Percentiles rank a stretch among this genome's conserved stretches.
These are phyloP conservation scores for Blastocystis sp. DNA, from an alignment of 352 stramenopile genomes.

Conservation along the genomic window DNA sequence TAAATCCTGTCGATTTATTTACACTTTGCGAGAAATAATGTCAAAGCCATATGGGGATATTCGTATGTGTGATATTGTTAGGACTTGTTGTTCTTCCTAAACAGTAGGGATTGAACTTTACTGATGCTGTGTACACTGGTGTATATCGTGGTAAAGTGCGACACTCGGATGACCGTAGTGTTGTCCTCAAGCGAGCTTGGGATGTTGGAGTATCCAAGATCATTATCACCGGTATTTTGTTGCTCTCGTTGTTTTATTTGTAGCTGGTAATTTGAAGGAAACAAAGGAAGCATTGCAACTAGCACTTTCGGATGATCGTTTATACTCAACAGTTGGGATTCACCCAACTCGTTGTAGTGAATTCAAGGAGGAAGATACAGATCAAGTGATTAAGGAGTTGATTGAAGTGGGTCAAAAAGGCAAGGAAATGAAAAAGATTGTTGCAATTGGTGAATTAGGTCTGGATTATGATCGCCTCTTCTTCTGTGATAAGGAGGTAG, in stretches of 20 bases:
- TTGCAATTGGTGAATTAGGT: constrained; percentile 80
- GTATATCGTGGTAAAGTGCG: constrained; percentile 35
- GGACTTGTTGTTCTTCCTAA: neutral
- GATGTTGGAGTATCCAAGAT: constrained; percentile 60
- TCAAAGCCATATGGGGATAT: neutral
- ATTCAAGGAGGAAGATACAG: constrained; percentile 70
- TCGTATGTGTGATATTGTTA: constrained; percentile 55
- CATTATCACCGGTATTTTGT: constrained; percentile 53
- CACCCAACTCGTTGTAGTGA: constrained; percentile 76
- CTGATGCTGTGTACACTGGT: constrained; percentile 56
- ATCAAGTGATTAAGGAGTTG: constrained; percentile 20
- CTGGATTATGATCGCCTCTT: constrained; percentile 79
- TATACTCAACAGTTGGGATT: constrained; percentile 65
- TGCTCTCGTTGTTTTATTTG: neutral
- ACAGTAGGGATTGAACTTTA: constrained; percentile 58
- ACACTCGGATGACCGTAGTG: constrained; percentile 39
- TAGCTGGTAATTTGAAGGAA: constrained; percentile 59
- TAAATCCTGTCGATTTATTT: neutral
- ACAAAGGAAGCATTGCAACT: constrained; percentile 18
- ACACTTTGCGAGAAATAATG: neutral
- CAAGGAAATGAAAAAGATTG: constrained; percentile 68
- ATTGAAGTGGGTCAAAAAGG: constrained; percentile 63
- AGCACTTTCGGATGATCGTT: constrained; percentile 20
- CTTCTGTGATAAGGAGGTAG: constrained; percentile 73
- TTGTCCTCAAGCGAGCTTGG: constrained; percentile 58